phyloP scores from a whole-genome alignment of 1,139 yeast species.

The Casaregolazyma lundiana region DNA sequence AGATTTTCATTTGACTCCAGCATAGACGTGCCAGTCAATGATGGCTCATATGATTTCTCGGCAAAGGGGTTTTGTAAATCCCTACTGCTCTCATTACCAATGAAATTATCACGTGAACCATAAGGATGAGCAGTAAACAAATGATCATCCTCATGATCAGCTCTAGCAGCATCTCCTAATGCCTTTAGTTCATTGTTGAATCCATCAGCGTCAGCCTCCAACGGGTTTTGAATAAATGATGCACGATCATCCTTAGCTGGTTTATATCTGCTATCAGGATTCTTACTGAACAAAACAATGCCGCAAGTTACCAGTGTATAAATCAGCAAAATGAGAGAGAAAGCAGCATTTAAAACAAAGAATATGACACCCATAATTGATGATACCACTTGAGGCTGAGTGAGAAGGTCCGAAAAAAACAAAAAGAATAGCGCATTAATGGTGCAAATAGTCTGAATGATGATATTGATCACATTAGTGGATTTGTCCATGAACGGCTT shows the following conservation, averaged over 20 bases:
- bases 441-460: constrained; percentile 69
- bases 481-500: constrained; percentile 92
- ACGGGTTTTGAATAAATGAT: constrained; percentile 61
- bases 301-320: constrained; percentile 77
- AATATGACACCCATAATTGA: constrained; percentile 90
- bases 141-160: constrained; percentile 31
- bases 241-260: constrained; percentile 96
- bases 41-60: constrained; percentile 17
- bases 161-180: constrained; percentile 85
- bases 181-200: constrained; percentile 62
- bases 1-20: constrained; percentile 11
- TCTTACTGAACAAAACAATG: constrained; percentile 74
- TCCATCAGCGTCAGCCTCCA: constrained; percentile 45
- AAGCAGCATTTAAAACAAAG: constrained; percentile 82
- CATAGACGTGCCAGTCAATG: constrained; percentile 11
- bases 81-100: not conserved
- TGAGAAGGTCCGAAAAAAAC: constrained; percentile 82
- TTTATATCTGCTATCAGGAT: constrained; percentile 91
- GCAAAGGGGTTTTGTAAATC: constrained; percentile 15
- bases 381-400: constrained; percentile 81
- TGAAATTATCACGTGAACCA: not conserved
- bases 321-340: constrained; percentile 75
- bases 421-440: constrained; percentile 80
- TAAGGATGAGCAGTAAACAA: constrained; percentile 7
- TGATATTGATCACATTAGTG: constrained; percentile 85